Conservation (phyloP, 2,329 filamentous ascomycete species). For the Paraphoma sp. region DNA sequence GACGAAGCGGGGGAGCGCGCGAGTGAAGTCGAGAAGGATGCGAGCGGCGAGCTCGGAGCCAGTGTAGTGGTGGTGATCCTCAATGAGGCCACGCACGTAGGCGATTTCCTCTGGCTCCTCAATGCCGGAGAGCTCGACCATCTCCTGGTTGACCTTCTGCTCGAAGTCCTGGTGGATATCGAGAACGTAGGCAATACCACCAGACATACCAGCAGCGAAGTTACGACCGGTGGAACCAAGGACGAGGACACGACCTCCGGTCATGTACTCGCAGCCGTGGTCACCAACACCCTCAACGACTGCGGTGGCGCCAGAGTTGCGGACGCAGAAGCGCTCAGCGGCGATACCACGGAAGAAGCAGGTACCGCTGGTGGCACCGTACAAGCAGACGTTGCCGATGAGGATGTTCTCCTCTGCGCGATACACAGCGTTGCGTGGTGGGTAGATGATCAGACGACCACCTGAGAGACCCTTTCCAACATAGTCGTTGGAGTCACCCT, state of each 20-base stretch:
- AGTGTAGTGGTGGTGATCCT: conserved; percentile 98
- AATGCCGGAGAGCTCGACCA: conserved; percentile 88
- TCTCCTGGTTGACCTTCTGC: conserved; percentile 94
- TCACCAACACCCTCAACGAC: conserved; percentile 96
- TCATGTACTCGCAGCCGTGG: conserved; percentile 99
- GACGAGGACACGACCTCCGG: conserved; percentile 86
- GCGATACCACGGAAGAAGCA: conserved; percentile 98
- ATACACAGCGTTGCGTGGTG: conserved; percentile 86
- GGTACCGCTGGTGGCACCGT: conserved; percentile 87
- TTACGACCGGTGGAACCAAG: conserved; percentile 91
- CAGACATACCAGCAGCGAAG: conserved; percentile 98
- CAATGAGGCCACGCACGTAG: conserved; percentile 86
- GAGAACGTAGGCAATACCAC: conserved; percentile 93
- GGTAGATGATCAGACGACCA: conserved; percentile 91
- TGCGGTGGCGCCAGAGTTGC: conserved; percentile 95
- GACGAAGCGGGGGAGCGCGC: conserved; percentile 86
- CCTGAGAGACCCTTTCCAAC: conserved; percentile 95
- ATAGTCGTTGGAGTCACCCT: conserved; percentile 96
- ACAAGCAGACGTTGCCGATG: conserved; percentile 92
- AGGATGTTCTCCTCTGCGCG: conserved; percentile 96
- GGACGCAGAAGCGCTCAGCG: conserved; percentile 94
- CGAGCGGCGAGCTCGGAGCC: conserved; percentile 93
- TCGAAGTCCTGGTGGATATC: conserved; percentile 90
- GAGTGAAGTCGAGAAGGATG: conserved; percentile 92
- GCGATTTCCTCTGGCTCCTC: conserved; percentile 89